Evolutionary conservation across 768 basidiomycete genomes (phyloP).

Genomic region (Pleurotus giganteus): DNA sequence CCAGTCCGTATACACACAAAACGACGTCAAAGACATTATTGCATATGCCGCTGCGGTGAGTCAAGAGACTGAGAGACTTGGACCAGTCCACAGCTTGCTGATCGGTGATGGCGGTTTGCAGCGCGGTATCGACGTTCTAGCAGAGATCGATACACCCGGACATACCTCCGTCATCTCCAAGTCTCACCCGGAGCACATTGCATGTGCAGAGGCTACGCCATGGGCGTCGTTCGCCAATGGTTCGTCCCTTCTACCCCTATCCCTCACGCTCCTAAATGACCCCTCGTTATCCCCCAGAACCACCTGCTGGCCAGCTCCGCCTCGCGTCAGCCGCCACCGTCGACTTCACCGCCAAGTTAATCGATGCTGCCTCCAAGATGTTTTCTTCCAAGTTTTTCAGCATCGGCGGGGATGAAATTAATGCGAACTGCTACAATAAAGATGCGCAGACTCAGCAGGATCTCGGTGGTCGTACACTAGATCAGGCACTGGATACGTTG

Average conservation of each 20-base stretch:
- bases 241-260: no score
- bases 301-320: conserved; percentile 81
- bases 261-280: neutral
- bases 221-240: conserved; percentile 60
- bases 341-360: conserved; percentile 54
- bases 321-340: conserved; percentile 60
- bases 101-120: no score
- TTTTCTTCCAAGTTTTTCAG: conserved; percentile 64
- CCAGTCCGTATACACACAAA: conserved; percentile 46
- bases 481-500: conserved; percentile 64
- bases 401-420: conserved; percentile 84
- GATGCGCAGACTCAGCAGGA: conserved; percentile 60
- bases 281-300: conserved; percentile 38
- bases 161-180: conserved; percentile 67
- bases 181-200: conserved; percentile 72
- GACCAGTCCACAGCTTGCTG: no score
- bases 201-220: conserved; percentile 56
- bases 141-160: conserved; percentile 83
- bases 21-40: conserved; percentile 59
- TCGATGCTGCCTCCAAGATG: conserved; percentile 49
- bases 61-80: no score
- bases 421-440: conserved; percentile 58
- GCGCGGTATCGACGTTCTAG: conserved; percentile 74
- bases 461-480: conserved; percentile 56
- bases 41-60: conserved; percentile 69